phyloP scores from a whole-genome alignment of 176 grass and related monocot species.

The Aegilops sharonensis region DNA sequence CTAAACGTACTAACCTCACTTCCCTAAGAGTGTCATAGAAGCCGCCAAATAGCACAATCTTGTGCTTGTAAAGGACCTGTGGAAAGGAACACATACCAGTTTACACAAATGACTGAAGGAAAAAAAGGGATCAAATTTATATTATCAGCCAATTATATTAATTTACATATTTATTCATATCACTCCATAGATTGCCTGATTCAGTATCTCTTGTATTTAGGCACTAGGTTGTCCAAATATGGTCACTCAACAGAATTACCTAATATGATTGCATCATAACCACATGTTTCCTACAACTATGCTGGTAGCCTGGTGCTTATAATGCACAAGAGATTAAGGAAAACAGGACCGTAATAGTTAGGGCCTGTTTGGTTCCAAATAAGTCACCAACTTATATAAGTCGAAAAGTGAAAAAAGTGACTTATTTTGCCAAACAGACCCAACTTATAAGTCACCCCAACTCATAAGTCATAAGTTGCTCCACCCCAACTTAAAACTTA shows the following conservation, averaged over 20 bases:
- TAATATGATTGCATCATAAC: slow-evolving; percentile 3
- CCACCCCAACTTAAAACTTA: too few species aligned
- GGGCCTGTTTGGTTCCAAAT: too few species aligned
- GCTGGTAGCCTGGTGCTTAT: not conserved
- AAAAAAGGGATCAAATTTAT: not conserved
- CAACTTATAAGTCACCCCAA: too few species aligned
- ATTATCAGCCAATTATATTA: not conserved
- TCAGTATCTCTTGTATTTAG: slow-evolving; percentile 1
- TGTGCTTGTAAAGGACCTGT: slow-evolving; percentile 98
- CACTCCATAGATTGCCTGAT: not conserved
- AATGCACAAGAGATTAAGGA: not conserved
- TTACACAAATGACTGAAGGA: not conserved
- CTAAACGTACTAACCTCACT: slow-evolving; percentile 67
- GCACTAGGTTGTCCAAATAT: not conserved
- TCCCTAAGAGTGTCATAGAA: slow-evolving; percentile 99
- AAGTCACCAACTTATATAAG: too few species aligned
- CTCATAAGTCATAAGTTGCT: too few species aligned
- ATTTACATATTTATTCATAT: not conserved
- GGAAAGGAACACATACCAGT: slow-evolving; percentile 28
- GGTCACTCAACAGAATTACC: not conserved
- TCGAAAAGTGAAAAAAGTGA: too few species aligned
- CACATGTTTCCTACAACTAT: slow-evolving; percentile 3
- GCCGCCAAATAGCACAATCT: slow-evolving; percentile 93
- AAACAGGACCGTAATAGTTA: not conserved
- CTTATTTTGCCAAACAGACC: too few species aligned